Percentiles rank a stretch among this genome's conserved stretches.
Evolutionary conservation across 1,284 basidiomycete species (phyloP).

Genomic region (Cryptococcus deneoformans): DNA sequence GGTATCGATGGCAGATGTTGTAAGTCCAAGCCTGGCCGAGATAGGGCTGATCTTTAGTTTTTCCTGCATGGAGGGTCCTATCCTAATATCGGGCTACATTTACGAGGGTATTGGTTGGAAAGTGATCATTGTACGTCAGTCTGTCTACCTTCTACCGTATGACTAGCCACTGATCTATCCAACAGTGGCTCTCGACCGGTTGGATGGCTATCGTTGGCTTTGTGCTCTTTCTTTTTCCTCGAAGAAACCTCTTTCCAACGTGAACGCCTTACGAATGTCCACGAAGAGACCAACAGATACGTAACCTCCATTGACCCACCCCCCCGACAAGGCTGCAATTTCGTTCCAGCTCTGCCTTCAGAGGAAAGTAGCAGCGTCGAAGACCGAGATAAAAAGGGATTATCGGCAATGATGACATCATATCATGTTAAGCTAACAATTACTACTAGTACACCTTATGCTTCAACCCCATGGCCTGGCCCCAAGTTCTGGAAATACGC

Average conservation of each 20-base stretch:
- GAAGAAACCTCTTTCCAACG: conserved; percentile 29
- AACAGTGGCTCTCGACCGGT: conserved; percentile 19
- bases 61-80: no score
- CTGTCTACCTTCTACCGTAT: neutral
- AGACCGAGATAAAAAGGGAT: neutral
- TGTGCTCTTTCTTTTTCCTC: conserved; percentile 25
- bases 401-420: neutral
- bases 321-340: neutral
- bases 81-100: conserved; percentile 24
- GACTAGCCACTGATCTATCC: neutral
- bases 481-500: conserved; percentile 15
- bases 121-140: conserved; percentile 15
- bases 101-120: conserved; percentile 27
- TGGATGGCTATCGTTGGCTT: conserved; percentile 16
- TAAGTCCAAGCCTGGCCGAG: no score
- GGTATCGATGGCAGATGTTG: conserved; percentile 24
- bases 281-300: neutral
- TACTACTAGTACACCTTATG: neutral
- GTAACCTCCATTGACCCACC: no score
- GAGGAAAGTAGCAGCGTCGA: neutral
- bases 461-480: conserved; percentile 11
- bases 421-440: neutral
- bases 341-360: neutral
- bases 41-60: no score
- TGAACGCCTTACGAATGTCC: conserved; percentile 1